These are phyloP conservation scores for Fonsecaea pedrosoi DNA, from an alignment of 2,329 filamentous ascomycete genomes.

Conservation along the genomic window DNA sequence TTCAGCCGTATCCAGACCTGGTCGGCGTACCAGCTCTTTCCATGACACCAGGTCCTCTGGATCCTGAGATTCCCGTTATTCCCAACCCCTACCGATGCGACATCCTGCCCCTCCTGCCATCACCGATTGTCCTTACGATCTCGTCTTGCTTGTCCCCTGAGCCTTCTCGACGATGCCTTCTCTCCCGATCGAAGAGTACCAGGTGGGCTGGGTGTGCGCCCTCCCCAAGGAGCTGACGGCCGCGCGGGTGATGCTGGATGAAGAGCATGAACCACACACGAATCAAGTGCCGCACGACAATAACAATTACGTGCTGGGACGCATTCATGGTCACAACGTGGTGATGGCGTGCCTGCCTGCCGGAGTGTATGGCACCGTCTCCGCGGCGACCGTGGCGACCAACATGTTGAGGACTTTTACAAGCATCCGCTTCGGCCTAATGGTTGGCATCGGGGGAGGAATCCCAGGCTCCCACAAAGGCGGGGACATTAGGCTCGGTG, in stretches of 20 bases:
- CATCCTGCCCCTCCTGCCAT: neutral
- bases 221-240: conserved; percentile 37
- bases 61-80: conserved; percentile 8
- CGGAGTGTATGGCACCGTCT: conserved; percentile 27
- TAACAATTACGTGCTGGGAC: conserved; percentile 33
- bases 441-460: conserved; percentile 43
- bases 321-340: conserved; percentile 38
- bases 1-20: conserved; percentile 3
- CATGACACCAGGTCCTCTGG: conserved; percentile 12
- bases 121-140: neutral
- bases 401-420: conserved; percentile 38
- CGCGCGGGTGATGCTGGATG: conserved; percentile 41
- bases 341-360: conserved; percentile 37
- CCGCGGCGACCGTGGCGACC: conserved; percentile 38
- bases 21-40: conserved; percentile 9
- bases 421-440: conserved; percentile 38
- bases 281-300: conserved; percentile 11
- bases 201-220: conserved; percentile 28
- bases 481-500: conserved; percentile 42
- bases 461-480: conserved; percentile 27
- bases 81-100: conserved; percentile 4
- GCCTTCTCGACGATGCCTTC: conserved; percentile 3
- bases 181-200: conserved; percentile 20
- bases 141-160: neutral
- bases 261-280: conserved; percentile 32